Evolutionary conservation across 2,329 filamentous ascomycete species (phyloP), one percentile per base, ranked within the genome.

Genomic region (Zopfia rhizophila): DNA sequence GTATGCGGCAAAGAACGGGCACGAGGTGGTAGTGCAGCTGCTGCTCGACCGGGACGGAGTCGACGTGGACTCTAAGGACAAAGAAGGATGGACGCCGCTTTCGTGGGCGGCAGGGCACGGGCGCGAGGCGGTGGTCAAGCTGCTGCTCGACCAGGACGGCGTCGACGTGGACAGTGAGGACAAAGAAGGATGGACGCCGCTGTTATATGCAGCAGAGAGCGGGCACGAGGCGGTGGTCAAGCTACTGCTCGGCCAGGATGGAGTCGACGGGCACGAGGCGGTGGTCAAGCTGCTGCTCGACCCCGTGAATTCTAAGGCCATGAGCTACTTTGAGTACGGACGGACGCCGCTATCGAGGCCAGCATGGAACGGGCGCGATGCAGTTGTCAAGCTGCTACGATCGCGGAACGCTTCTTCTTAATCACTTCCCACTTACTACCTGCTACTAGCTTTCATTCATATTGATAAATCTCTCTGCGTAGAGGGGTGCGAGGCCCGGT

Each of bases 21-120:
- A 43, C 14, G 30, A 33, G 19, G 18, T 19, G 2, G 39, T 43
- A 6, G 19, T 43, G 13, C 8, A 33, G 21, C 8, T 43, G 19
- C 29, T 43, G 29, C 29, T 43, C 10, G 39, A 17, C 5, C 23
- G 18, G 16, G 39, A 22, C 18, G 25, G 25, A 14, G 29, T 43
- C n/a, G 29, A 43, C 13, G 18, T 36, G 10, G n/a, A 36, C 17
- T 6, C 14, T 6, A 36, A 36, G 32, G 32, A 36, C 14, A 36
- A 27, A 8, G 8, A n/a, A 21, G 18, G 18, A 7, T 18, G 13
- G 18, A 16, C 32, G 17, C 32, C 32, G 32, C 32, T 36, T 10
- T 36, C 7, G 17, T 6, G 17, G 11, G 32, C 32, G 14, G 32
- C 32, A 10, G 32, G 22, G 18, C 8, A 14, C 6, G 32, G 32